These are phyloP conservation scores for Tolypocladium amazonense DNA, from an alignment of 2,329 filamentous ascomycete species.

Conservation along the genomic window DNA sequence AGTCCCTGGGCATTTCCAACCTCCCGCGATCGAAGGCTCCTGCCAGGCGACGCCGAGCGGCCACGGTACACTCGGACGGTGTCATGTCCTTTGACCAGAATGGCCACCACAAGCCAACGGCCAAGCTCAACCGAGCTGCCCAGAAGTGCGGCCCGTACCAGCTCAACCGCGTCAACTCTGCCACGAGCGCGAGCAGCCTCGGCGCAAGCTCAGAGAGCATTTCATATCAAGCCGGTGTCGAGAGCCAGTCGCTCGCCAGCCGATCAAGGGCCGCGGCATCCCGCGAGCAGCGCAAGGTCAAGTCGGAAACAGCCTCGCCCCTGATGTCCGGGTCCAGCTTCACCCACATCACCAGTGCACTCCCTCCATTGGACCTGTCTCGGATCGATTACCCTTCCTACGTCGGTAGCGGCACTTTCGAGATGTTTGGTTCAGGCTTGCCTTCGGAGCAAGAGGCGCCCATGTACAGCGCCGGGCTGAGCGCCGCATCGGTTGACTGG, in stretches of 20 bases:
- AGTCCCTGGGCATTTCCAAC: constrained; percentile 17
- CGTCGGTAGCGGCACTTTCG: constrained; percentile 34
- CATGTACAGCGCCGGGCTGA: constrained; percentile 52
- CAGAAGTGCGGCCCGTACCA: constrained; percentile 54
- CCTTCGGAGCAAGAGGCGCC: constrained; percentile 43
- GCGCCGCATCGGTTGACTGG: constrained; percentile 39
- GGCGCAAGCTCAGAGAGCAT: constrained; percentile 30
- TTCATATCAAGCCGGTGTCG: constrained; percentile 25
- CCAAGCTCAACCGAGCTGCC: constrained; percentile 49
- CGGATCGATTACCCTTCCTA: constrained; percentile 40
- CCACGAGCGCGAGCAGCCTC: constrained; percentile 41
- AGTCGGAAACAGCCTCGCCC: constrained; percentile 53
- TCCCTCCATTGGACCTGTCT: constrained; percentile 50
- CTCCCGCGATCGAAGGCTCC: constrained; percentile 28
- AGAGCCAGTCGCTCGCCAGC: constrained; percentile 19
- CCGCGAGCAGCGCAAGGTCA: constrained; percentile 40
- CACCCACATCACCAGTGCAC: constrained; percentile 38
- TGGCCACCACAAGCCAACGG: constrained; percentile 51
- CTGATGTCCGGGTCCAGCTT: constrained; percentile 39
- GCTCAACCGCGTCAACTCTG: constrained; percentile 46
- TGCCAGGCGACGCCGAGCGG: constrained; percentile 43
- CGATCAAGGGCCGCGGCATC: constrained; percentile 26
- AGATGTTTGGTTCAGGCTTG: constrained; percentile 38
- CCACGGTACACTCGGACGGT: constrained; percentile 51
- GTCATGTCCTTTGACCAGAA: constrained; percentile 50